These are phyloP conservation scores for Saturnispora sekii DNA, from an alignment of 805 yeast genomes.

Conservation along the genomic window DNA sequence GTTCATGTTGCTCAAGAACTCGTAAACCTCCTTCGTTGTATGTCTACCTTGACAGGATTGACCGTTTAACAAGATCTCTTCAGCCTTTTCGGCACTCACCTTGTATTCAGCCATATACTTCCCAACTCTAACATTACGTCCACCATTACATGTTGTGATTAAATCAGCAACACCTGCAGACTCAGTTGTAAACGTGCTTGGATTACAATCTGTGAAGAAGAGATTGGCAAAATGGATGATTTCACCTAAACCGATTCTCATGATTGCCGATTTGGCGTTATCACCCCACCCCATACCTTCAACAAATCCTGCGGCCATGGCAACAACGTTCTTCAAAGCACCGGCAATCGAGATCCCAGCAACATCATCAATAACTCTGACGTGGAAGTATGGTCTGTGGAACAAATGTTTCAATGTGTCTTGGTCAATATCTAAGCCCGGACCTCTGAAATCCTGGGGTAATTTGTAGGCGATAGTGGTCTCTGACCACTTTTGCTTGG, in stretches of 20 bases:
- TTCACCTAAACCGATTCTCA: conserved; percentile 91
- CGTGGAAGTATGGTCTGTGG: conserved; percentile 98
- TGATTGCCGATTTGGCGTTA: conserved; percentile 95
- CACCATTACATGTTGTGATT: conserved; percentile 96
- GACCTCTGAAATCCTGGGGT: conserved; percentile 60
- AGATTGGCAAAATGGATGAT: conserved; percentile 75
- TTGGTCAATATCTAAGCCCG: conserved; percentile 65
- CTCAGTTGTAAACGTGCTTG: conserved; percentile 83
- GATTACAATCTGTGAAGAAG: conserved; percentile 67
- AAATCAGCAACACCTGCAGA: conserved; percentile 97
- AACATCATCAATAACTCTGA: conserved; percentile 81
- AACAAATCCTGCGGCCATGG: conserved; percentile 93
- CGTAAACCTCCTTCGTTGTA: conserved; percentile 87
- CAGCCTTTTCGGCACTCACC: conserved; percentile 71
- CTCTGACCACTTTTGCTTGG: conserved; percentile 92
- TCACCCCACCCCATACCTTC: conserved; percentile 99
- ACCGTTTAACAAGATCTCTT: conserved; percentile 80
- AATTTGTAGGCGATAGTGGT: conserved; percentile 87
- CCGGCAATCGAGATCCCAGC: conserved; percentile 96
- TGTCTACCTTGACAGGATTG: conserved; percentile 95
- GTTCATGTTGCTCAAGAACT: conserved; percentile 49
- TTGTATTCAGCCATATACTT: conserved; percentile 74
- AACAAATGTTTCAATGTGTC: conserved; percentile 66
- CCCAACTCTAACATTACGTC: conserved; percentile 91
- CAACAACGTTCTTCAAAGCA: conserved; percentile 93